Percentiles rank a stretch among this genome's conserved stretches.
Evolutionary conservation across 2,329 filamentous ascomycete species (phyloP).

Genomic region (Colletotrichum destructivum): DNA sequence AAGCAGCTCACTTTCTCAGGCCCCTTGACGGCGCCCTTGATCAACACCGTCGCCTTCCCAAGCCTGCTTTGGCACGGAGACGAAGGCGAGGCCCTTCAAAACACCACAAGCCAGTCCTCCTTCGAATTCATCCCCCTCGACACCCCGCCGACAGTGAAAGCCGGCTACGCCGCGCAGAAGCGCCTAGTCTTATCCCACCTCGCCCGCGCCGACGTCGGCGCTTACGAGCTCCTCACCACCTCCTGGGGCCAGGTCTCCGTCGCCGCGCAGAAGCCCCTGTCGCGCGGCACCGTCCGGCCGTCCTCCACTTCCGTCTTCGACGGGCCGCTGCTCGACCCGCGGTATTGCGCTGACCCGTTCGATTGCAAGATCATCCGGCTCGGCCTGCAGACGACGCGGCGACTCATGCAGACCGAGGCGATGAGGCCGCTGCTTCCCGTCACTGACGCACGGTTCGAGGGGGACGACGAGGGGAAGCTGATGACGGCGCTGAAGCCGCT

Average conservation of each 20-base stretch:
- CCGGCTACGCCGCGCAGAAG: constrained; percentile 56
- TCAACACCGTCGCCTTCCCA: constrained; percentile 49
- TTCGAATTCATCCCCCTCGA: constrained; percentile 43
- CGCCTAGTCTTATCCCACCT: constrained; percentile 46
- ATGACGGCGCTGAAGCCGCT: constrained; percentile 52
- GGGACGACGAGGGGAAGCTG: constrained; percentile 44
- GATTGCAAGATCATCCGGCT: constrained; percentile 52
- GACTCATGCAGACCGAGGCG: constrained; percentile 48
- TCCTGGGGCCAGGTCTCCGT: constrained; percentile 52
- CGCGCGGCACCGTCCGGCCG: constrained; percentile 59
- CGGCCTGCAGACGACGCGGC: constrained; percentile 47
- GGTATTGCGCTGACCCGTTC: constrained; percentile 60
- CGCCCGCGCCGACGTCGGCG: constrained; percentile 44
- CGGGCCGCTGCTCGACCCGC: constrained; percentile 58
- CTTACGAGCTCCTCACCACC: constrained; percentile 50
- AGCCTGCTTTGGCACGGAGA: constrained; percentile 45
- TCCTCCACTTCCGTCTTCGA: constrained; percentile 55
- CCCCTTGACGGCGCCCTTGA: constrained; percentile 46
- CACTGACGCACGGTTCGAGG: constrained; percentile 43
- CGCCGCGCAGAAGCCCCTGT: constrained; percentile 58
- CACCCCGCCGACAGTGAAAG: constrained; percentile 52
- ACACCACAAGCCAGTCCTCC: constrained; percentile 45
- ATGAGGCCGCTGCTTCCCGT: constrained; percentile 43
- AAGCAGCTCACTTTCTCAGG: constrained; percentile 7
- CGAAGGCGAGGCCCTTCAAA: constrained; percentile 44